A percentile compares a stretch with the other conserved stretches of the same genome.
Conservation (phyloP, 2,329 filamentous ascomycete species). For the Tolypocladium ovalisporum region DNA sequence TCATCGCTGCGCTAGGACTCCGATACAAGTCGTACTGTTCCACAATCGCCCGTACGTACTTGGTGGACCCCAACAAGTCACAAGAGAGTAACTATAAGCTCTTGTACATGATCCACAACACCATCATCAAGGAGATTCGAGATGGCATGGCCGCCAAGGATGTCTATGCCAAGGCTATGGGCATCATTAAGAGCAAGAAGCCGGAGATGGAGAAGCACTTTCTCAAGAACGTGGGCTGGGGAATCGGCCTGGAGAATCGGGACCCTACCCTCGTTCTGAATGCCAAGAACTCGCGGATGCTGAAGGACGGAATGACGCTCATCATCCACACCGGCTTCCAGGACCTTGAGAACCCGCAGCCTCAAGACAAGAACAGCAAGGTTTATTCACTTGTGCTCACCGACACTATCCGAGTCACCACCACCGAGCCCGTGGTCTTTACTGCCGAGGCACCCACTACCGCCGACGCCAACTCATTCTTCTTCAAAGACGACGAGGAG, state of each 20-base stretch:
- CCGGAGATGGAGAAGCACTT: constrained; percentile 94
- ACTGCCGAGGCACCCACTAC: constrained; percentile 88
- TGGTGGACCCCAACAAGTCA: constrained; percentile 93
- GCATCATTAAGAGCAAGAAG: constrained; percentile 76
- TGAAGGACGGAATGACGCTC: constrained; percentile 97
- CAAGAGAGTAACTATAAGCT: constrained; percentile 94
- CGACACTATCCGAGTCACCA: constrained; percentile 83
- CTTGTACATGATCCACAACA: constrained; percentile 70
- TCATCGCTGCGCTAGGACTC: constrained; percentile 82
- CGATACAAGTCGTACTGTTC: constrained; percentile 95
- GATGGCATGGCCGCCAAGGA: constrained; percentile 83
- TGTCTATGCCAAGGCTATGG: constrained; percentile 78
- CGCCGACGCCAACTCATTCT: constrained; percentile 91
- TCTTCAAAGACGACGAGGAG: constrained; percentile 95
- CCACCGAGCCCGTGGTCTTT: constrained; percentile 73
- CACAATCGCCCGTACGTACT: constrained; percentile 82
- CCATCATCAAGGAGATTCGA: constrained; percentile 81
- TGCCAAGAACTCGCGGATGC: constrained; percentile 67
- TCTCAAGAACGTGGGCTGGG: constrained; percentile 81
- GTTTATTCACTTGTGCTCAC: constrained; percentile 82
- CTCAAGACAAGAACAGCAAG: constrained; percentile 83
- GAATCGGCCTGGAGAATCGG: constrained; percentile 84
- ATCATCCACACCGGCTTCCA: constrained; percentile 82
- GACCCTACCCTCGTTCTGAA: constrained; percentile 78
- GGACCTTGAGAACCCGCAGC: constrained; percentile 76